These are phyloP conservation scores for Aureobasidium mangrovei DNA, from an alignment of 2,329 filamentous ascomycete species.

Conservation along the genomic window DNA sequence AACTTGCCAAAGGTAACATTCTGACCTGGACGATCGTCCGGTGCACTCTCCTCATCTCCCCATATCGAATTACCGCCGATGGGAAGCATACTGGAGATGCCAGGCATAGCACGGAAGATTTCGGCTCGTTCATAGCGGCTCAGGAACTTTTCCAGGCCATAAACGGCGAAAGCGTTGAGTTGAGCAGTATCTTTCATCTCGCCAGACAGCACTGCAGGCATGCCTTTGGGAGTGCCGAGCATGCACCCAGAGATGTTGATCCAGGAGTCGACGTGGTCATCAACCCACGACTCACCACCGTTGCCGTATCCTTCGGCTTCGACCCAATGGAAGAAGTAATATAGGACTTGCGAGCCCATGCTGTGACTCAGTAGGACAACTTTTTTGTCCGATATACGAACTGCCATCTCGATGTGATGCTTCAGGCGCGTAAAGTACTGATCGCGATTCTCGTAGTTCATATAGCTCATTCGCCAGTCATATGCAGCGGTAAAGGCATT, in stretches of 20 bases:
- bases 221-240: slow-evolving; percentile 85
- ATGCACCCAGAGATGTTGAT: slow-evolving; percentile 98
- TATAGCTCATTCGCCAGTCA: slow-evolving; percentile 88
- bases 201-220: slow-evolving; percentile 83
- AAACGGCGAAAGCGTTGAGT: slow-evolving; percentile 91
- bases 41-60: slow-evolving; percentile 80
- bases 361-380: slow-evolving; percentile 84
- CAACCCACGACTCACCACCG: slow-evolving; percentile 82
- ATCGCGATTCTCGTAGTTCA: slow-evolving; percentile 81
- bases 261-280: slow-evolving; percentile 83
- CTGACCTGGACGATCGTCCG: slow-evolving; percentile 72
- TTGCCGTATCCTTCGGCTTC: slow-evolving; percentile 67
- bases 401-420: slow-evolving; percentile 77
- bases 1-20: slow-evolving; percentile 68
- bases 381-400: slow-evolving; percentile 66
- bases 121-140: slow-evolving; percentile 84
- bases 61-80: slow-evolving; percentile 91
- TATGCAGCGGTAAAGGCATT: slow-evolving; percentile 63
- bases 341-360: slow-evolving; percentile 93
- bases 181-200: slow-evolving; percentile 99
- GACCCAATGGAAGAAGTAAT: slow-evolving; percentile 78
- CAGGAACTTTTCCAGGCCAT: slow-evolving; percentile 91
- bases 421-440: slow-evolving; percentile 91
- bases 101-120: slow-evolving; percentile 93
- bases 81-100: slow-evolving; percentile 91